Percentiles rank a stretch among this genome's conserved stretches.
These are phyloP conservation scores for Alternaria ventricosa DNA, from an alignment of 2,329 filamentous ascomycete species.

Conservation along the genomic window DNA sequence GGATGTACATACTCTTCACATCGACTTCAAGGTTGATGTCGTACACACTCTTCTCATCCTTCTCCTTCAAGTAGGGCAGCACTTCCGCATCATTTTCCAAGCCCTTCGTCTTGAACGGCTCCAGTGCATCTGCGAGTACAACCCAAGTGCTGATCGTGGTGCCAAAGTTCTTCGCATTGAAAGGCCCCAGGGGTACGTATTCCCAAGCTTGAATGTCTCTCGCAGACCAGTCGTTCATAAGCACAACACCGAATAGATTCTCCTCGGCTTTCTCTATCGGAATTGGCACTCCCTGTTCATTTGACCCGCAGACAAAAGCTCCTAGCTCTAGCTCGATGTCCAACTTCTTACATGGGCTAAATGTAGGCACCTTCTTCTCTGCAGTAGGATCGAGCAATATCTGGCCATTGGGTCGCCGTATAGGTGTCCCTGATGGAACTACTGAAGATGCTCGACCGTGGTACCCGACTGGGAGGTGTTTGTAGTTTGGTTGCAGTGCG, in stretches of 20 bases:
- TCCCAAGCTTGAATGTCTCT: slow-evolving; percentile 85
- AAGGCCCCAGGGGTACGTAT: slow-evolving; percentile 81
- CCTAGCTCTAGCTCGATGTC: slow-evolving; percentile 85
- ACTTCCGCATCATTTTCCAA: slow-evolving; percentile 62
- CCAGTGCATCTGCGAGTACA: slow-evolving; percentile 76
- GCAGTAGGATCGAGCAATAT: slow-evolving; percentile 69
- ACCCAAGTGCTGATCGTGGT: slow-evolving; percentile 82
- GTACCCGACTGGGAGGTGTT: slow-evolving; percentile 80
- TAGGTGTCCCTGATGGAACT: slow-evolving; percentile 74
- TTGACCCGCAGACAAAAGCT: slow-evolving; percentile 72
- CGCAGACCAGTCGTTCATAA: slow-evolving; percentile 89
- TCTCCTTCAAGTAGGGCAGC: slow-evolving; percentile 70
- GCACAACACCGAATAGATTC: slow-evolving; percentile 77
- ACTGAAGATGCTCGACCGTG: slow-evolving; percentile 79
- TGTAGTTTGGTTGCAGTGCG: slow-evolving; percentile 82
- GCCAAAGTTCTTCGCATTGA: slow-evolving; percentile 84
- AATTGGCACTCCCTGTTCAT: slow-evolving; percentile 69
- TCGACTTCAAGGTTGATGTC: slow-evolving; percentile 75
- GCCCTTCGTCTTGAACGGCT: slow-evolving; percentile 66
- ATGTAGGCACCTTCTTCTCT: slow-evolving; percentile 67
- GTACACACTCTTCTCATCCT: slow-evolving; percentile 64
- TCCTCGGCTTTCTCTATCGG: slow-evolving; percentile 69
- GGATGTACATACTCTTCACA: slow-evolving; percentile 54
- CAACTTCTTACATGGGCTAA: slow-evolving; percentile 69
- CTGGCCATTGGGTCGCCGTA: slow-evolving; percentile 78